Evolutionary conservation across 768 basidiomycete species (phyloP).

Genomic region (Cubamyces sp.): DNA sequence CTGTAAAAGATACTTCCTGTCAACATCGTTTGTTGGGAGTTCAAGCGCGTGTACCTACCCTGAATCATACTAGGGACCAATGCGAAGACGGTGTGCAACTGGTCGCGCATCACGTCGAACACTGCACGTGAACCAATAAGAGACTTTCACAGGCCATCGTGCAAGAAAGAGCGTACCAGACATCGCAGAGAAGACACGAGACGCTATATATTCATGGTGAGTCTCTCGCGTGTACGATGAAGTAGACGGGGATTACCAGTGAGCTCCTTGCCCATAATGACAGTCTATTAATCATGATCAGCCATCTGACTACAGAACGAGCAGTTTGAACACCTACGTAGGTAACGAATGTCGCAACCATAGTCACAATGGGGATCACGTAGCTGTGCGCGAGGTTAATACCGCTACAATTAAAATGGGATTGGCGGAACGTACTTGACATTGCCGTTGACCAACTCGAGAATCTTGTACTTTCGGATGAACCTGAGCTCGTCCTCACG

Average conservation of each 20-base stretch:
- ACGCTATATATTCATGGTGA: slow-evolving; percentile 31
- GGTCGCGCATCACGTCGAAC: slow-evolving; percentile 62
- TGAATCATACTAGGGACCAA: slow-evolving; percentile 36
- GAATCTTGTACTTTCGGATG: slow-evolving; percentile 55
- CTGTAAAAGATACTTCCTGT: slow-evolving; percentile 26
- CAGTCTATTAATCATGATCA: slow-evolving; percentile 32
- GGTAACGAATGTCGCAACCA: slow-evolving; percentile 65
- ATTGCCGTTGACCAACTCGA: slow-evolving; percentile 49
- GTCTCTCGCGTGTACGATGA: neutral
- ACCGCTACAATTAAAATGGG: neutral
- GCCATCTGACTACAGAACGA: neutral
- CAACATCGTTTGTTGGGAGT: neutral
- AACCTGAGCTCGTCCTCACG: slow-evolving; percentile 64
- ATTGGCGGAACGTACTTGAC: slow-evolving; percentile 43
- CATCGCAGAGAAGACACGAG: slow-evolving; percentile 45
- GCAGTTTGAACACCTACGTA: slow-evolving; percentile 46
- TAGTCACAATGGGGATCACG: slow-evolving; percentile 65
- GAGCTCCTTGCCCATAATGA: slow-evolving; percentile 44
- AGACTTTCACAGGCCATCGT: neutral
- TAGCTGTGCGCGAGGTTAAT: slow-evolving; percentile 42
- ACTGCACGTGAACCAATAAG: slow-evolving; percentile 37
- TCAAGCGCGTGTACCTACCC: slow-evolving; percentile 36
- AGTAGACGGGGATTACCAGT: slow-evolving; percentile 29
- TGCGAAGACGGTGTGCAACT: slow-evolving; percentile 45
- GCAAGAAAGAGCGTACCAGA: slow-evolving; percentile 27